A percentile compares a stretch with the other conserved stretches of the same genome.
phyloP scores from a whole-genome alignment of 1,284 basidiomycete genomes.

The Testicularia cyperi region DNA sequence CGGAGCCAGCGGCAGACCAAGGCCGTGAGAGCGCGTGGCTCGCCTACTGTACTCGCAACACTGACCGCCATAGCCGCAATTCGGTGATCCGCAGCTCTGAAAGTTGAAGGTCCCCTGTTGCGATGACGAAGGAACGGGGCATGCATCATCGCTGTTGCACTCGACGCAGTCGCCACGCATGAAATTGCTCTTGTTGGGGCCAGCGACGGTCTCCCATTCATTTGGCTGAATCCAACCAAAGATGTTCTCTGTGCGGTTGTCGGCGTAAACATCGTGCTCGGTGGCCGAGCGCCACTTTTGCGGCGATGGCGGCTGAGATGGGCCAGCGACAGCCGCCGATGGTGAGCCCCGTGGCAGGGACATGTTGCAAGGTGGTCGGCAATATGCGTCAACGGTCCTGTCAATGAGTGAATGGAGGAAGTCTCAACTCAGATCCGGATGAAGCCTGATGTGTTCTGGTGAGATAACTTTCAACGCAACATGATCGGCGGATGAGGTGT shows the following conservation, averaged over 20 bases:
- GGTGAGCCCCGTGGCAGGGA: too few relatives aligned
- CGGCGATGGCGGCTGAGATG: neutral
- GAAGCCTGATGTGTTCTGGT: too few relatives aligned
- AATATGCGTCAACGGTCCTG: too few relatives aligned
- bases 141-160: conserved; percentile 9
- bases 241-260: conserved; percentile 36
- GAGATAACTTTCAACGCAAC: too few relatives aligned
- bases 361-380: too few relatives aligned
- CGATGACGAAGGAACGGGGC: too few relatives aligned
- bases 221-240: conserved; percentile 41
- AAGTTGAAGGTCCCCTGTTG: conserved; percentile 1
- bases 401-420: too few relatives aligned
- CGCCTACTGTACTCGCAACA: conserved; percentile 39
- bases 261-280: conserved; percentile 30
- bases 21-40: conserved; percentile 7
- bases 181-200: conserved; percentile 31
- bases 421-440: too few relatives aligned
- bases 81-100: conserved; percentile 23
- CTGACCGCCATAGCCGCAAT: conserved; percentile 32
- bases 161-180: conserved; percentile 26
- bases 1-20: conserved; percentile 3
- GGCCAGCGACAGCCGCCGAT: too few relatives aligned
- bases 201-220: conserved; percentile 37
- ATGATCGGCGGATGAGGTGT: too few relatives aligned
- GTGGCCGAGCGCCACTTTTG: conserved; percentile 18